A percentile compares a stretch with the other conserved stretches of the same genome.
Conservation (phyloP, 192 early-diverging fungal genomes). For the Phlyctochytrium planicorne region DNA sequence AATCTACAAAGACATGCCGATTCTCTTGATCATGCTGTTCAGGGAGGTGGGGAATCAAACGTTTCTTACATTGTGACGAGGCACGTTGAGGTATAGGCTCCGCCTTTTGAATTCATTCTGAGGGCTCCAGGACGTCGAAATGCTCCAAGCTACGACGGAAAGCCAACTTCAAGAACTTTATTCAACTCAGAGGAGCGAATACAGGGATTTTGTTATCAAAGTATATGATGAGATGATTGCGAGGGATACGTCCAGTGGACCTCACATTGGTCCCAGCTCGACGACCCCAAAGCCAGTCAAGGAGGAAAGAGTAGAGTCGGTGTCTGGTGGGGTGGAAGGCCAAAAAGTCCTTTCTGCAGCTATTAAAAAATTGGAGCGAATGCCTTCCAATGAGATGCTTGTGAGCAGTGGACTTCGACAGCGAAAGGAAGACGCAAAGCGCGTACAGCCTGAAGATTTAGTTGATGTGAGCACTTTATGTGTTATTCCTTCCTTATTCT, state of each 20-base stretch:
- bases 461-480: slow-evolving; percentile 10
- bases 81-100: slow-evolving; percentile 5
- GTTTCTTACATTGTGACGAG: slow-evolving; percentile 8
- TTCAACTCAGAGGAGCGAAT: slow-evolving; percentile 25
- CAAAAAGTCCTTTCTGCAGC: slow-evolving; percentile 7
- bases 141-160: slow-evolving; percentile 29
- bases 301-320: background rate
- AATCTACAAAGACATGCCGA: slow-evolving; percentile 2
- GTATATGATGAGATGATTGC: slow-evolving; percentile 11
- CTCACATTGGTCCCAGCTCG: slow-evolving; percentile 5
- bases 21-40: background rate
- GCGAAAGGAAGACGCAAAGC: background rate
- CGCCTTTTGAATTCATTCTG: background rate
- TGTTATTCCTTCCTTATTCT: too few species aligned
- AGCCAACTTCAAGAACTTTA: slow-evolving; percentile 27
- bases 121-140: slow-evolving; percentile 18
- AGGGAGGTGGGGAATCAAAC: background rate
- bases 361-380: slow-evolving; percentile 15
- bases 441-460: slow-evolving; percentile 24
- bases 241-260: background rate
- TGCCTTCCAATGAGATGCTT: slow-evolving; percentile 17
- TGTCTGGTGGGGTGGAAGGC: too few species aligned
- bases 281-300: background rate
- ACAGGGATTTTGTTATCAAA: slow-evolving; percentile 35
- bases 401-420: background rate